Evolutionary conservation across 176 grass and related monocot species (phyloP), one percentile per base, ranked within the genome.

Genomic region (Dendrocalamus sinicus): DNA sequence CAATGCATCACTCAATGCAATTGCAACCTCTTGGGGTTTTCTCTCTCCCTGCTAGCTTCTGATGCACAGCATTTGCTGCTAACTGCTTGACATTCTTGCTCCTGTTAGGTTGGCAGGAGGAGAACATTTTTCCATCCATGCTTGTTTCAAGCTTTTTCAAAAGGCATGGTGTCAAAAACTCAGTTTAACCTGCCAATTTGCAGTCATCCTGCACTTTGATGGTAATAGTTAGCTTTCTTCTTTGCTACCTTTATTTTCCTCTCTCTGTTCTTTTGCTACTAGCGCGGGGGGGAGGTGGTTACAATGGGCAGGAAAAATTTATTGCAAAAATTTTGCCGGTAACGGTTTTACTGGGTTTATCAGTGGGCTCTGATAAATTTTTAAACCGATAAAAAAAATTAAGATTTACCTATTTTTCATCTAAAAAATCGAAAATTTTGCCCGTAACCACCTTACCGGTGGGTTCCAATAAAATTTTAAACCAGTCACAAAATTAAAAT

Each of bases 121-220:
- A 81, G 85, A 75, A 75, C 48, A 87, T 67, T 75, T 70, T 58
- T 74, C 0, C 68, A 40, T 19, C 45, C 63, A 66, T 55, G 44
- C 46, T 30, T 32, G n/a, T 60, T 68, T 60, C 53, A 60, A 83
- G 60, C 58, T 79, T 79, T 37, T 79, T 37, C 26, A 24, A 23
- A 62, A 61, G 5, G 66, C 11, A 37, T 58, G 32, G 35, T 41
- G 19, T 12, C 32, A 41, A 59, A 40, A 35, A 62, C 12, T 78
- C 26, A 53, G 43, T 63, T 52, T 74, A 74, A 40, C 39, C 55
- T 64, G 28, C 7, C 17, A 71, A 67, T 20, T 48, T 62, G 69
- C 68, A 37, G 22, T 46, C 9, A 43, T 10, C 17, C 30, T 41
- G 20, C 26, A 59, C 17, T 14, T 59, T 59, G 11, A 37, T 40